Evolutionary conservation across 169 alveolate species (phyloP).

Genomic region (Cryptosporidium baileyi): DNA sequence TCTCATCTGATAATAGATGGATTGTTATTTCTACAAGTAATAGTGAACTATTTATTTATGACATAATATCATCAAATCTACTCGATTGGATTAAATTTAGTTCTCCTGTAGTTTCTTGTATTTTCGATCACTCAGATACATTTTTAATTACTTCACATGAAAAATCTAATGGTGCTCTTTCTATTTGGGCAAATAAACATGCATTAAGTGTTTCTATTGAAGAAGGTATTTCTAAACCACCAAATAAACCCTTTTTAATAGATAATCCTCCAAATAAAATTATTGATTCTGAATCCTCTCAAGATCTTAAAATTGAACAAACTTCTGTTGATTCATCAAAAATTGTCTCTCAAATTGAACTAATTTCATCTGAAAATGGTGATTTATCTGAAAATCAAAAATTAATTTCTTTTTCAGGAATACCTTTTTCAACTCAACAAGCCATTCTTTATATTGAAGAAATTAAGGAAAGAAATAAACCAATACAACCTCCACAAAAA

Average conservation of each 20-base stretch:
- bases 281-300: neutral
- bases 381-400: slow-evolving; percentile 7
- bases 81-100: slow-evolving; percentile 69
- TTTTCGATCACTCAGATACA: slow-evolving; percentile 63
- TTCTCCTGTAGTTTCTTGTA: slow-evolving; percentile 32
- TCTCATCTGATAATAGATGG: slow-evolving; percentile 67
- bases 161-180: slow-evolving; percentile 28
- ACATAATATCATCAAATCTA: slow-evolving; percentile 36
- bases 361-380: neutral
- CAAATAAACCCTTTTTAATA: slow-evolving; percentile 60
- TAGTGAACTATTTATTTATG: slow-evolving; percentile 53
- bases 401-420: slow-evolving; percentile 56
- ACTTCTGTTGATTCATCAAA: neutral
- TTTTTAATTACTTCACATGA: slow-evolving; percentile 67
- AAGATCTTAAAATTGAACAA: neutral
- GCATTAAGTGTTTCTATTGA: slow-evolving; percentile 5
- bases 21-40: slow-evolving; percentile 9
- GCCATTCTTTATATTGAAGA: slow-evolving; percentile 75
- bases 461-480: slow-evolving; percentile 85
- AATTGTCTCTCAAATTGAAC: neutral
- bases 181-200: slow-evolving; percentile 62
- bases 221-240: slow-evolving; percentile 67
- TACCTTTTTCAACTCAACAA: slow-evolving; percentile 63
- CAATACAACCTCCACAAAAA: slow-evolving; percentile 80
- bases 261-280: slow-evolving; percentile 47